Percentiles rank a stretch among this genome's conserved stretches.
Evolutionary conservation across 331 rosid species (phyloP).

Genomic region (Telfairia occidentalis): DNA sequence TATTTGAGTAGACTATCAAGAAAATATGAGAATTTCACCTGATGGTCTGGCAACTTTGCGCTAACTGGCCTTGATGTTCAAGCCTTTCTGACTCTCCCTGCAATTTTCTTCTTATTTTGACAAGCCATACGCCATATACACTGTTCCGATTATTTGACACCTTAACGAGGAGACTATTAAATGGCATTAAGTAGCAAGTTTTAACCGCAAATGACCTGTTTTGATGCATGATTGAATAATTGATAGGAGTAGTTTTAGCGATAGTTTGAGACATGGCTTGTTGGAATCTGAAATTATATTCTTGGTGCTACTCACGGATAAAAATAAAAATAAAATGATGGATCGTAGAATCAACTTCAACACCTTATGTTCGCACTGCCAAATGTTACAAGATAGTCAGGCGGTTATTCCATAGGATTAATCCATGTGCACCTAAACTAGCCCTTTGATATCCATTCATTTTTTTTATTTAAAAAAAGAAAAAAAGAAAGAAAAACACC

Average conservation of each 20-base stretch:
- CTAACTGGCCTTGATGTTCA: not conserved
- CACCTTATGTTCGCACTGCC: not conserved
- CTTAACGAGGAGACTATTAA: not conserved
- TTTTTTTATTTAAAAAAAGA: not conserved
- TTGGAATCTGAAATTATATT: not conserved
- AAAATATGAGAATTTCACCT: not conserved
- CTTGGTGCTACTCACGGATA: not conserved
- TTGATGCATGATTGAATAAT: not conserved
- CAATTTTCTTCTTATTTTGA: not conserved
- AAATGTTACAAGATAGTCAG: not conserved
- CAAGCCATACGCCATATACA: not conserved
- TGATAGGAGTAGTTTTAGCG: not conserved
- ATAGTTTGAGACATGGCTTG: not conserved
- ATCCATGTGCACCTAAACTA: not conserved
- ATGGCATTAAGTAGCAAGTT: not conserved
- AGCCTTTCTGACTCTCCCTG: not conserved
- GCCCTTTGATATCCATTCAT: not conserved
- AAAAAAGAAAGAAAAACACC: not conserved
- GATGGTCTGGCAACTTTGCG: not conserved
- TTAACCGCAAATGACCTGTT: not conserved
- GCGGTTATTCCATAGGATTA: not conserved
- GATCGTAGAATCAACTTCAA: not conserved
- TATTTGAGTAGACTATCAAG: not conserved
- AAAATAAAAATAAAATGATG: not conserved
- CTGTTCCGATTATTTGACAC: not conserved